These are phyloP conservation scores for Microbotryum violaceum DNA, from an alignment of 1,284 basidiomycete genomes.

Conservation along the genomic window DNA sequence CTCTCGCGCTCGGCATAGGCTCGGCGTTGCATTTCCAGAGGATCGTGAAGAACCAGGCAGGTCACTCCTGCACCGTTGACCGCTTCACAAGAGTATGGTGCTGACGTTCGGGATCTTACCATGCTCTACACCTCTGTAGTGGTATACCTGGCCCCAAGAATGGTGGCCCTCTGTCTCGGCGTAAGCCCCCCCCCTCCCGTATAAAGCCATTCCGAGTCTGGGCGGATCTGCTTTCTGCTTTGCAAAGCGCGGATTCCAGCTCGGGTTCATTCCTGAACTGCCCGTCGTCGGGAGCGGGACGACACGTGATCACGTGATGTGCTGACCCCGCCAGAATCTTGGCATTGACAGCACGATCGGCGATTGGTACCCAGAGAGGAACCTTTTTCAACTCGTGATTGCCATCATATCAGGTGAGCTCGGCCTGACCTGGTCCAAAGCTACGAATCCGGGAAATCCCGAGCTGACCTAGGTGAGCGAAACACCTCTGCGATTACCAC, in stretches of 20 bases:
- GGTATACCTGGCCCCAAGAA: constrained; percentile 72
- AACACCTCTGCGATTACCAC: constrained; percentile 33
- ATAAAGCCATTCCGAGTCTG: no score
- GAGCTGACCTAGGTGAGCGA: background rate
- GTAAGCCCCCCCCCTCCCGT: constrained; percentile 47
- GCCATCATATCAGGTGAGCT: constrained; percentile 50
- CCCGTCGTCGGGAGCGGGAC: background rate
- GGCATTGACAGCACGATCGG: constrained; percentile 55
- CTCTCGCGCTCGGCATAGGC: constrained; percentile 59
- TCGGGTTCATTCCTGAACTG: no score
- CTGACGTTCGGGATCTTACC: background rate
- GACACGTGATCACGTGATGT: constrained; percentile 9
- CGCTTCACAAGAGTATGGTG: background rate
- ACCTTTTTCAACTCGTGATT: constrained; percentile 82
- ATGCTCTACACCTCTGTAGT: constrained; percentile 6
- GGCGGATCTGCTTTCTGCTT: no score
- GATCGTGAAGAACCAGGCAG: constrained; percentile 77
- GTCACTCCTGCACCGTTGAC: constrained; percentile 14
- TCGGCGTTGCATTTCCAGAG: constrained; percentile 69
- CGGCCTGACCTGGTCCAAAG: no score
- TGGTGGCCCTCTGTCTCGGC: constrained; percentile 92
- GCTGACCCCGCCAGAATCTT: constrained; percentile 1
- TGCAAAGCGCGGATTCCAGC: no score
- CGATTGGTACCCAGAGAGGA: constrained; percentile 84
- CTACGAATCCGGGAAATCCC: no score